phyloP scores from a whole-genome alignment of 768 basidiomycete species.

The Suillus fuscotomentosus region DNA sequence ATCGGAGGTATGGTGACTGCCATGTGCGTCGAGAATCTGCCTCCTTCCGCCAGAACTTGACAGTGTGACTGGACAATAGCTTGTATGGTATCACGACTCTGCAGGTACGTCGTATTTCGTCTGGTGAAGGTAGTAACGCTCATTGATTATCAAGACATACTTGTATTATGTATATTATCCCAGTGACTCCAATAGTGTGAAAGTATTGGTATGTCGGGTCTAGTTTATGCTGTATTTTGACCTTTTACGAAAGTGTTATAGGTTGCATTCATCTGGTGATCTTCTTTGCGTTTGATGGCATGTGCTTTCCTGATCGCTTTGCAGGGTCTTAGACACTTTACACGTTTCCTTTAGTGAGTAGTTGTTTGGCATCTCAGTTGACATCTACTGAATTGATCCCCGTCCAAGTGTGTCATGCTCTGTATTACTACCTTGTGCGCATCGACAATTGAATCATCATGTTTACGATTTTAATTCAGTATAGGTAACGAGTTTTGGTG shows the following conservation, averaged over 20 bases:
- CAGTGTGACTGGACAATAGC: slow-evolving; percentile 3
- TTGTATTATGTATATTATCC: slow-evolving; percentile 24
- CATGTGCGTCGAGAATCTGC: slow-evolving; percentile 11
- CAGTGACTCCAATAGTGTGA: slow-evolving; percentile 11
- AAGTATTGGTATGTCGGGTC: slow-evolving; percentile 12
- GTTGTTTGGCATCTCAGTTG: background rate
- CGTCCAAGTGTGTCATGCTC: slow-evolving; percentile 19
- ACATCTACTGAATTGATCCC: background rate
- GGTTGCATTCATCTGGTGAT: slow-evolving; percentile 10
- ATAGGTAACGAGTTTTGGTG: slow-evolving; percentile 40
- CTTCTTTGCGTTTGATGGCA: background rate
- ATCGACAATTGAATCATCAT: background rate
- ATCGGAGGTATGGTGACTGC: slow-evolving; percentile 19
- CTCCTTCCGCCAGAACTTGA: background rate
- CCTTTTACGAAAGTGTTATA: background rate
- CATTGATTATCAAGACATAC: slow-evolving; percentile 17
- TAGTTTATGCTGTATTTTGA: background rate
- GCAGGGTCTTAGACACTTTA: slow-evolving; percentile 9
- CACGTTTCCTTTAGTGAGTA: slow-evolving; percentile 11
- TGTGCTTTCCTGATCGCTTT: background rate
- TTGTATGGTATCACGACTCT: slow-evolving; percentile 24
- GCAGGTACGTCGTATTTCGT: slow-evolving; percentile 11
- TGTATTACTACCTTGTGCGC: slow-evolving; percentile 43
- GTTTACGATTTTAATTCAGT: background rate
- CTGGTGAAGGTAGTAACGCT: no score